Evolutionary conservation across 2,329 filamentous ascomycete genomes (phyloP).

Genomic region (Didymella sp.): DNA sequence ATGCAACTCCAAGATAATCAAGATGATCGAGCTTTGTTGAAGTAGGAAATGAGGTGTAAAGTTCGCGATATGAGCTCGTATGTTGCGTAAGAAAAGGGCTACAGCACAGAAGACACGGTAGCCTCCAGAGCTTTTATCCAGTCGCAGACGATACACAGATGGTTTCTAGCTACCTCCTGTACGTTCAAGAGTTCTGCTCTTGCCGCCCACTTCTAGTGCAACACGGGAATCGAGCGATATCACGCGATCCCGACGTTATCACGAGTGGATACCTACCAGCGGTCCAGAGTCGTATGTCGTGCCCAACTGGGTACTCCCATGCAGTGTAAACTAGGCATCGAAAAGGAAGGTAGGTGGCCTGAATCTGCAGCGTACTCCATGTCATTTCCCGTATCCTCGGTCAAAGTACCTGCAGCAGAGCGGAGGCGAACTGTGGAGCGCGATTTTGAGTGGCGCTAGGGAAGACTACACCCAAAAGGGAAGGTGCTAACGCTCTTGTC

Average conservation of each 20-base stretch:
- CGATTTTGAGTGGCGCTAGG: not conserved
- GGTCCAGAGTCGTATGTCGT: slow-evolving; percentile 10
- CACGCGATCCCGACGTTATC: slow-evolving; percentile 2
- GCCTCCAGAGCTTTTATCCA: too few species aligned
- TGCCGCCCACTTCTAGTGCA: too few species aligned
- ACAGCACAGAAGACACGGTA: too few species aligned
- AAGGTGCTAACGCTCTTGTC: slow-evolving; percentile 6
- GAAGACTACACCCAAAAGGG: not conserved
- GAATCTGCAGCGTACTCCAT: slow-evolving; percentile 5
- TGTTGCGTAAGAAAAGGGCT: too few species aligned
- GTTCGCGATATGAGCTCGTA: not conserved
- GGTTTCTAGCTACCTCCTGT: too few species aligned
- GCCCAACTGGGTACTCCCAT: not conserved
- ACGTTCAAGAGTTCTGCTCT: too few species aligned
- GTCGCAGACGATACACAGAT: too few species aligned
- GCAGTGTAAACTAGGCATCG: not conserved
- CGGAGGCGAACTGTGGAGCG: slow-evolving; percentile 8
- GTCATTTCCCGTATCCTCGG: slow-evolving; percentile 8
- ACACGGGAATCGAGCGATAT: not conserved
- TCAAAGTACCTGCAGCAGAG: slow-evolving; percentile 15
- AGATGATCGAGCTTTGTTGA: not conserved
- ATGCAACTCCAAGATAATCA: not conserved
- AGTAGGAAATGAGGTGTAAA: not conserved
- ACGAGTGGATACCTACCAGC: not conserved
- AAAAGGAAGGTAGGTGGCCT: slow-evolving; percentile 18